Evolutionary conservation across 2,329 filamentous ascomycete genomes (phyloP), one percentile per base, ranked within the genome.

Genomic region (Fonsecaea pugnacius): DNA sequence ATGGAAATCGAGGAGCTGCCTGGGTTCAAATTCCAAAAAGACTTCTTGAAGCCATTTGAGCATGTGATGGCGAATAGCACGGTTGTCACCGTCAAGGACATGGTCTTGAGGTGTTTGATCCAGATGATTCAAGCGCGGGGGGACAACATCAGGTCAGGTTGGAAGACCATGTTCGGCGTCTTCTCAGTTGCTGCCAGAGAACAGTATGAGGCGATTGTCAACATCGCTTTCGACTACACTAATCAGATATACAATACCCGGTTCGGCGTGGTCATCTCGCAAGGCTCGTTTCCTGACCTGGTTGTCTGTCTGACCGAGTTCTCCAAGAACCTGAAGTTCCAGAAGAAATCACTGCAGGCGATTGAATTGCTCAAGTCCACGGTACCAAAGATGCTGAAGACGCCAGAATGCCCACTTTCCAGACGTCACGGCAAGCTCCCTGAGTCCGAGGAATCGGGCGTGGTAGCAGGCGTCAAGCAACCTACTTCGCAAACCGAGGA

Each of bases 1-100:
- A 91, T 99, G 90, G 95, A 99, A 77, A 92, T 98, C 66, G 95
- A 96, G 75, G 95, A 99, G 76, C 79, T 99, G 70, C 92, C 95
- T 0, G 95, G 96, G 73, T 99, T 99, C 85, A 98, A 98, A 77
- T 99, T 99, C 74, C 95, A 99, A 73, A 99, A 99, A 76, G 94
- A 99, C 75, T 99, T 99, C 76, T 80, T 99, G 60, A 98, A 97
- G 78, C 95, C 96, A 0, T 99, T 99, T 72, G 94, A 99, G 79
- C 92, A 98, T 76, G 92, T 99, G 71, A 91, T 99, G 80, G 89
- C 91, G 63, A 98, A 99, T 75, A 95, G 92, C 48, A 91, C 84
- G 68, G 92, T 95, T 68, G 88, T 96, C 18, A 88, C 91, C 0
- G 95, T 99, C 72, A 99, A 99, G 78, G 95, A 99, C 72, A 94